Evolutionary conservation across 371 early-diverging fungal genomes (phyloP).

Genomic region (Mucor indicus): DNA sequence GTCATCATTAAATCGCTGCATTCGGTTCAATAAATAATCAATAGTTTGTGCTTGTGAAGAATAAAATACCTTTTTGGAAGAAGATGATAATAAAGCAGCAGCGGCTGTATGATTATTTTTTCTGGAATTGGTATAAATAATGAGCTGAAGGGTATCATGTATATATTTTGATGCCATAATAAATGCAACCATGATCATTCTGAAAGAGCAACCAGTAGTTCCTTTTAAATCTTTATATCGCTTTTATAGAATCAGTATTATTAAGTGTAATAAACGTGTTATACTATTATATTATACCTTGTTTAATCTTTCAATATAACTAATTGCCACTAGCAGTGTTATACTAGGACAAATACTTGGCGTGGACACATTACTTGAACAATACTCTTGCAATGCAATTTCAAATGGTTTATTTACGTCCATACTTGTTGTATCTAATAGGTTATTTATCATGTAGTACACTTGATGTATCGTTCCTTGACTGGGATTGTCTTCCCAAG

Average conservation of each 20-base stretch:
- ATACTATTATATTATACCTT: slow-evolving; percentile 29
- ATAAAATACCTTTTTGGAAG: too few species aligned
- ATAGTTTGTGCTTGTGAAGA: too few species aligned
- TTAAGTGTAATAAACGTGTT: not conserved
- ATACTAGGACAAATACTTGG: slow-evolving; percentile 47
- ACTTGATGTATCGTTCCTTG: slow-evolving; percentile 26
- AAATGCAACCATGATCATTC: slow-evolving; percentile 54
- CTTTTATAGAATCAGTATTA: slow-evolving; percentile 20
- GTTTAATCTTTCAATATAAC: slow-evolving; percentile 57
- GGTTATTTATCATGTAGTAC: slow-evolving; percentile 25
- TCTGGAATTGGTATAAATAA: slow-evolving; percentile 23
- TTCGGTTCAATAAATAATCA: too few species aligned
- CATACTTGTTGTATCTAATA: slow-evolving; percentile 25
- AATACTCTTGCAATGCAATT: slow-evolving; percentile 24
- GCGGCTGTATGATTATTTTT: not conserved
- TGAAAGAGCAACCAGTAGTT: slow-evolving; percentile 52
- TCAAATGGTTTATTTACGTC: slow-evolving; percentile 27
- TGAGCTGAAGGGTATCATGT: slow-evolving; percentile 35
- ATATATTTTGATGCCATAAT: slow-evolving; percentile 59
- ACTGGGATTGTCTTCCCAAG: slow-evolving; percentile 41
- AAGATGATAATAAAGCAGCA: too few species aligned
- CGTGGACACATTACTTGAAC: slow-evolving; percentile 22
- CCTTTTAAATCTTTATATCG: slow-evolving; percentile 50
- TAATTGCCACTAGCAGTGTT: slow-evolving; percentile 51
- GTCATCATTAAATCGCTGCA: too few species aligned